Evolutionary conservation across 176 grass and related monocot genomes (phyloP).

Genomic region (Triticum monococcum): DNA sequence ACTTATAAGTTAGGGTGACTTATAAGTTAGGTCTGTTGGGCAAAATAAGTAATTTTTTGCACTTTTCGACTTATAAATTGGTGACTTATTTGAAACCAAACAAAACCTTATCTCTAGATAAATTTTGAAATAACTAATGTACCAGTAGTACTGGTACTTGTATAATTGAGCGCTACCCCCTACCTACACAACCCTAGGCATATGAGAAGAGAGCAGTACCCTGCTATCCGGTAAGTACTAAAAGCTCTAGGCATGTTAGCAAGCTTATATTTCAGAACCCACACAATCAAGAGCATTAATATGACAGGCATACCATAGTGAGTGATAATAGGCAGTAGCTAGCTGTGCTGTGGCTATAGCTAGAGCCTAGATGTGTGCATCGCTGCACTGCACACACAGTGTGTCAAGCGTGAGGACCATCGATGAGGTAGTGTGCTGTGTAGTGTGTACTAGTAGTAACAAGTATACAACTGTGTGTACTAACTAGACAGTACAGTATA

Average conservation of each 20-base stretch:
- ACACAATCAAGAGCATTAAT: conserved; percentile 39
- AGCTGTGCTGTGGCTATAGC: conserved; percentile 18
- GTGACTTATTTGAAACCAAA: no score
- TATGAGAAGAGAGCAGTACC: background rate
- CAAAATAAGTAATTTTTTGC: no score
- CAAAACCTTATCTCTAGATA: no score
- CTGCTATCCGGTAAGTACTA: background rate
- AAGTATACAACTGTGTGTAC: background rate
- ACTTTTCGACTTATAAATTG: no score
- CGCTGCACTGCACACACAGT: background rate
- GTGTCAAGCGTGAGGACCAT: conserved; percentile 39
- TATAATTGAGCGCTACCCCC: conserved; percentile 11
- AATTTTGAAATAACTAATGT: background rate
- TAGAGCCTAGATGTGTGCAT: background rate
- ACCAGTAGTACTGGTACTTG: background rate
- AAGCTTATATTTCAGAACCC: conserved; percentile 47
- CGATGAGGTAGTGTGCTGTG: background rate
- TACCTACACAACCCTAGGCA: background rate
- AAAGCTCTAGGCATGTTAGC: background rate
- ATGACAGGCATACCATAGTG: conserved; percentile 32
- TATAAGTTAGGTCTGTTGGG: no score
- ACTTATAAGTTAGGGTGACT: no score
- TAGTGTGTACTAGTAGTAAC: background rate
- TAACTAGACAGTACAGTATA: background rate
- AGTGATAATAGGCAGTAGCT: conserved; percentile 16